phyloP scores from a whole-genome alignment of 2,329 filamentous ascomycete genomes.

The Penicillium sclerotiorum region DNA sequence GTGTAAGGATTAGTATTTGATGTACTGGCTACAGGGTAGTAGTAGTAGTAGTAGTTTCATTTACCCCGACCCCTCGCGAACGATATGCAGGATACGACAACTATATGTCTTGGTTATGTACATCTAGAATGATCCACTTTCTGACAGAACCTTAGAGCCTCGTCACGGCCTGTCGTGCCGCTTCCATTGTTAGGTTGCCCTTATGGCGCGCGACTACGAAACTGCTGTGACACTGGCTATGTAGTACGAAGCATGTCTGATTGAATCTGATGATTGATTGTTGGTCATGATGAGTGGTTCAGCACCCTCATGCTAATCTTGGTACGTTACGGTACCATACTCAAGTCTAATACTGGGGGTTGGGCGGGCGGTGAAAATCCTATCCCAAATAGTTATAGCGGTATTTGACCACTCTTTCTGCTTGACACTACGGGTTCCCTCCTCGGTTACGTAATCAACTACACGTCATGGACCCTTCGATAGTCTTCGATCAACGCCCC shows the following conservation, averaged over 20 bases:
- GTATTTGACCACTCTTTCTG: background rate
- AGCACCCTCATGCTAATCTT: background rate
- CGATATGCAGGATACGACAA: too few relatives aligned
- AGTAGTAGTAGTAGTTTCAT: too few relatives aligned
- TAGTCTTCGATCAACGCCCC: background rate
- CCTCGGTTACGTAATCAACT: background rate
- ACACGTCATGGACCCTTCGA: background rate
- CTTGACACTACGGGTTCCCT: background rate
- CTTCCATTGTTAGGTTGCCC: too few relatives aligned
- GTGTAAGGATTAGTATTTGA: too few relatives aligned
- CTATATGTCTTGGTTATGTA: too few relatives aligned
- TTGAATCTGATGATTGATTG: background rate
- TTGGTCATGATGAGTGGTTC: background rate
- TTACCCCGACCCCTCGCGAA: too few relatives aligned
- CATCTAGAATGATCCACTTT: too few relatives aligned
- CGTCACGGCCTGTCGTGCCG: too few relatives aligned
- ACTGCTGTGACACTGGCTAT: too few relatives aligned
- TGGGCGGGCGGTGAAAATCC: background rate
- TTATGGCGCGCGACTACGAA: too few relatives aligned
- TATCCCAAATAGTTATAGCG: background rate
- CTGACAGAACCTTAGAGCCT: too few relatives aligned
- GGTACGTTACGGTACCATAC: background rate
- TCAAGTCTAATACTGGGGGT: background rate
- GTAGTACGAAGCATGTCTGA: background rate
- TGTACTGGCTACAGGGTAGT: too few relatives aligned